A percentile compares a stretch with the other conserved stretches of the same genome.
Conservation (phyloP, 2,329 filamentous ascomycete genomes). For the Colletotrichum sp. region DNA sequence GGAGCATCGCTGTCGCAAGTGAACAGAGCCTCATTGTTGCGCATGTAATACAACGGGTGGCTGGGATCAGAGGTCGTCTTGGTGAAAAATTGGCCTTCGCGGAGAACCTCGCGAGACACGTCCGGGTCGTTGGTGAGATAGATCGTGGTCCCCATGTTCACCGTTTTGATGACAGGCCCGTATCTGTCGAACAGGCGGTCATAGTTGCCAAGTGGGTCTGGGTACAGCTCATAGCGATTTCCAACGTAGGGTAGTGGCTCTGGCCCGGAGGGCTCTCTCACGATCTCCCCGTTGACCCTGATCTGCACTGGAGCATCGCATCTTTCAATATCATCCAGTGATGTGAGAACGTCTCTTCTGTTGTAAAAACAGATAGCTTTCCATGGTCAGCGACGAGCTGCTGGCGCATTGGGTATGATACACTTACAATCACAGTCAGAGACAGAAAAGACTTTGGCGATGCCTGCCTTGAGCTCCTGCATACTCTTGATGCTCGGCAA, state of each 20-base stretch:
- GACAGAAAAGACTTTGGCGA: not conserved
- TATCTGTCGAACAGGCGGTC: not conserved
- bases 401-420: not conserved
- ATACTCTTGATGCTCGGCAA: not conserved
- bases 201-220: slow-evolving; percentile 3
- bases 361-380: slow-evolving; percentile 1
- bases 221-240: slow-evolving; percentile 6
- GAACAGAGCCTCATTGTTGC: not conserved
- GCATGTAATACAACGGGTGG: slow-evolving; percentile 6
- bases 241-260: not conserved
- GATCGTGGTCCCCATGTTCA: not conserved
- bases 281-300: not conserved
- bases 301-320: not conserved
- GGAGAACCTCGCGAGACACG: not conserved
- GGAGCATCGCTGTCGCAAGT: not conserved
- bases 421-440: slow-evolving; percentile 1
- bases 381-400: not conserved
- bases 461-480: not conserved
- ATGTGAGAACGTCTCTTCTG: not conserved
- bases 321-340: not conserved
- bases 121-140: slow-evolving; percentile 7
- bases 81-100: slow-evolving; percentile 1
- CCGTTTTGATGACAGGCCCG: not conserved
- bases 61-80: not conserved
- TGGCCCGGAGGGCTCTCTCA: not conserved